phyloP scores from a whole-genome alignment of 148 eudicot genomes.

The Spergularia bocconei region DNA sequence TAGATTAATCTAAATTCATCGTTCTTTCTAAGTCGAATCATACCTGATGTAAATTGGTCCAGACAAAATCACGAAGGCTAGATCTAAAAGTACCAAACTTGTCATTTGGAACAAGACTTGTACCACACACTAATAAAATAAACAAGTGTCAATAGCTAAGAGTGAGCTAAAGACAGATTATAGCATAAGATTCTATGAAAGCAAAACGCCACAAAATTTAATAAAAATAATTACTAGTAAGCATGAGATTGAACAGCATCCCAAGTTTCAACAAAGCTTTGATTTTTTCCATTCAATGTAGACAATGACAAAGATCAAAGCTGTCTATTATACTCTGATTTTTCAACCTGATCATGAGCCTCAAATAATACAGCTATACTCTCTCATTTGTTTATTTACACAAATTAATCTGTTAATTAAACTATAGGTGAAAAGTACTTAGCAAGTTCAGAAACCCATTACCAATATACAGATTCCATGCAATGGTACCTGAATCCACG shows the following conservation, averaged over 20 bases:
- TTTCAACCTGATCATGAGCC: slow-evolving; percentile 13
- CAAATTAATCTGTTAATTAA: neutral
- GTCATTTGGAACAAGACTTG: neutral
- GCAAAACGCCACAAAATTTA: neutral
- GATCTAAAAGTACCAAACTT: neutral
- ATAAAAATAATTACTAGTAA: neutral
- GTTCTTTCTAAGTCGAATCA: too few species aligned
- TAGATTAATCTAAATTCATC: too few species aligned
- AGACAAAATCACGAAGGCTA: too few species aligned
- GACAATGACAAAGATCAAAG: slow-evolving; percentile 21
- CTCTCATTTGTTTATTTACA: neutral
- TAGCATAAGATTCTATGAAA: slow-evolving; percentile 14
- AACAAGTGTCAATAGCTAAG: slow-evolving; percentile 4
- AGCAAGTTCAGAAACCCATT: slow-evolving; percentile 7
- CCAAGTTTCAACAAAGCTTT: slow-evolving; percentile 8
- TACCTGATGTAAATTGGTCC: too few species aligned
- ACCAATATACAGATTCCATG: neutral
- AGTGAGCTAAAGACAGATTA: slow-evolving; percentile 12
- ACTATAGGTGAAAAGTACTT: slow-evolving; percentile 12
- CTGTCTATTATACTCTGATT: slow-evolving; percentile 12
- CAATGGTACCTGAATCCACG: too few species aligned
- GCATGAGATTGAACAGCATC: neutral
- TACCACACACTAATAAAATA: neutral
- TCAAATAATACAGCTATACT: slow-evolving; percentile 28
- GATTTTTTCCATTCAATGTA: neutral